Evolutionary conservation across 331 rosid species (phyloP), one percentile per base, ranked within the genome.

Genomic region (Phaseolus coccineus): DNA sequence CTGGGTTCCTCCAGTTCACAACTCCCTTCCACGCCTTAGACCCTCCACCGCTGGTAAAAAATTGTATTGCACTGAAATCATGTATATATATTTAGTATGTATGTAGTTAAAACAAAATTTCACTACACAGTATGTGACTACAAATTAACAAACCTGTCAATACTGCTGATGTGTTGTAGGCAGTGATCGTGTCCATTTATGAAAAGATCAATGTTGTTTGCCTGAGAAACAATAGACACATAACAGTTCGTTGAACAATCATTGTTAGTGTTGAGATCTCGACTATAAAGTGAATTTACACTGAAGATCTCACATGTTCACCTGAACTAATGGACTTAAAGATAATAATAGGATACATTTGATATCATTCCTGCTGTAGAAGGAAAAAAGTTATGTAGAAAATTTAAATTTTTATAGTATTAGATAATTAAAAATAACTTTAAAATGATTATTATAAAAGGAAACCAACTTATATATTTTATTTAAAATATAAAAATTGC

Each of bases 161-260:
- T 35, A 64, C 88, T 87, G 71, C 85, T 89, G 37, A 87, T 84
- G 73, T 91, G 94, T 52, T 90, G 73, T 44, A 91, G 81, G 83
- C 91, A 90, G 42, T 92, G 97, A 75, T 92, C 93, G 5, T 92
- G 97, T 16, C 94, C 97, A 55, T 92, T 91, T 15, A 85, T 71
- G 83, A 65, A 91, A 47, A 91, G 70, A 74, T 91, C 92, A 24
- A 88, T 84, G 16, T 82, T 76, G 80, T 87, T 86, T 48, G 64
- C 89, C 91, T 90, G 85, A 35, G 66, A 72, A 40, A 6, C 31
- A 71, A 19, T 37, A 46, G 16, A 69, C 25, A 68, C 33, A 8
- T 64, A 14, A 13, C 30, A 2, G 9, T 61, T 61, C 0, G 9
- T 72, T 22, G 51, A 72, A 19, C 22, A 19, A 19, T 19, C 22